Conservation (phyloP, 106 monocot genomes). For the Dioscorea dumetorum region DNA sequence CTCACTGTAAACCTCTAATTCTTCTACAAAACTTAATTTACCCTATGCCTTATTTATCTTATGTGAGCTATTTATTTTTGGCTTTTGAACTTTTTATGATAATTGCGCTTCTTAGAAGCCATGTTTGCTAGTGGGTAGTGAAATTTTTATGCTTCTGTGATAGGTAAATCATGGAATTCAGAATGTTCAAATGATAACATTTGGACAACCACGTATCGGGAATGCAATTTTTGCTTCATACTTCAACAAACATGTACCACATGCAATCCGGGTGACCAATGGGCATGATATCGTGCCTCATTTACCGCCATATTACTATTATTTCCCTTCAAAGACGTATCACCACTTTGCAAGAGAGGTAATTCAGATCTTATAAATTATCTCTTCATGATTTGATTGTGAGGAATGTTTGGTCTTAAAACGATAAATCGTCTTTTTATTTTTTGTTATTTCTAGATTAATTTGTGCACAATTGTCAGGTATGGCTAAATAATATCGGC, state of each 20-base stretch:
- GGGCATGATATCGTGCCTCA: conserved; percentile 85
- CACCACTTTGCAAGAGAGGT: conserved; percentile 97
- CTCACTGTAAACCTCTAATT: conserved; percentile 7
- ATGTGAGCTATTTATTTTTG: no score
- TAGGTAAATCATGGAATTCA: conserved; percentile 62
- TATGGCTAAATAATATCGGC: conserved; percentile 81
- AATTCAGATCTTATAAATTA: neutral
- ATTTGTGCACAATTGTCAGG: conserved; percentile 32
- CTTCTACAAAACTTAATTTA: no score
- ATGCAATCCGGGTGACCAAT: conserved; percentile 61
- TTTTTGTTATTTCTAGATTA: neutral
- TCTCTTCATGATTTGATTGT: no score
- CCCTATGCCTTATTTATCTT: no score
- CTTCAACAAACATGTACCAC: conserved; percentile 59
- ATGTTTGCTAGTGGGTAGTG: no score
- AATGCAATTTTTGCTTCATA: conserved; percentile 81
- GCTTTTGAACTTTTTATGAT: no score
- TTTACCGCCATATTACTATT: conserved; percentile 76
- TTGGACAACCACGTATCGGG: conserved; percentile 93
- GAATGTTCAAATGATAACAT: conserved; percentile 74
- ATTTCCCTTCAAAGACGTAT: conserved; percentile 87
- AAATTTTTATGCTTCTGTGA: neutral
- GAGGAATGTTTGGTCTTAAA: no score
- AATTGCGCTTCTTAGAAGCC: no score
- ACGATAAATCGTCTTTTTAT: neutral